Evolutionary conservation across 345 rosid genomes (phyloP), one percentile per base, ranked within the genome.

Genomic region (Chamaenerion angustifolium): DNA sequence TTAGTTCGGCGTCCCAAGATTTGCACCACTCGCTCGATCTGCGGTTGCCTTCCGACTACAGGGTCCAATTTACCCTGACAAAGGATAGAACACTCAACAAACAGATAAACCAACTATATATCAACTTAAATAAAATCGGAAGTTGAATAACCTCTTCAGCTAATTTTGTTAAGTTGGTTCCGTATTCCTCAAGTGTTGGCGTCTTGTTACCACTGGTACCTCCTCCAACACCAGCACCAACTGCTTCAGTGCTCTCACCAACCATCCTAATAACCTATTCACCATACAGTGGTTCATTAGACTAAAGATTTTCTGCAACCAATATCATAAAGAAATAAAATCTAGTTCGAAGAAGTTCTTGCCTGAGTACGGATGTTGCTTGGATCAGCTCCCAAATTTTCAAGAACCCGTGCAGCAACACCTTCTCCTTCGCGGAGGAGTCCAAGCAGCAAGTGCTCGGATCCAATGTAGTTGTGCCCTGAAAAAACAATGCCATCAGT

Each of bases 151-250:
- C 99, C 94, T 93, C 97, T 68, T 93, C 97, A 15, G 99, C 99
- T 46, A 93, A 62, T 65, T 88, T 88, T 43, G 99, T 93, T 66
- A 93, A 70, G 73, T 88, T 93, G 51, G 99, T 93, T 42, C 99
- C 99, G 61, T 85, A 88, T 68, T 93, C 99, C 70, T 93, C 99
- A 9, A 93, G 88, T 3, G 99, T 93, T 16, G 99, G 97, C 94
- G 85, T 85, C 71, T 93, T 88, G 63, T 70, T 93, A 71, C 69
- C 77, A 49, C 86, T 73, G 55, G 77, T 59, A 59, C 83, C 81
- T 64, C 80, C 79, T 57, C 99, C 95, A 55, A 84, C 79, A 56
- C 74, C 72, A 50, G 93, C 90, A 31, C 88, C 77, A 56, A 84
- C 80, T 56, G 76, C 85, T 52, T 93, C 85, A 10, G 76, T 81